phyloP scores from a whole-genome alignment of 495 filamentous ascomycete species.

The Neurospora tetraspora region DNA sequence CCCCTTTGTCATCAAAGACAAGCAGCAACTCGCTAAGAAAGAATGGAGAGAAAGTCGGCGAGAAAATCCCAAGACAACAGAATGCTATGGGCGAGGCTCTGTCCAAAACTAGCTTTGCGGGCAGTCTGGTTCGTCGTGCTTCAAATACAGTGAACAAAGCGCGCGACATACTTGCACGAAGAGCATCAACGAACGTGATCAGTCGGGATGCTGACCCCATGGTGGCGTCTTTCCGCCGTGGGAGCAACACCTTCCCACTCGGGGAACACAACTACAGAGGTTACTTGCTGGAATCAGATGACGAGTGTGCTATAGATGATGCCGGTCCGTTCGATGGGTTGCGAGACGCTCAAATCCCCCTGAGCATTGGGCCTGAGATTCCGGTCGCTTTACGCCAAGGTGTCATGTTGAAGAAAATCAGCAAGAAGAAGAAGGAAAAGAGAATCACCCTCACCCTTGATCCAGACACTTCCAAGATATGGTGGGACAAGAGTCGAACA shows the following conservation, averaged over 20 bases:
- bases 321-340: conserved; percentile 5
- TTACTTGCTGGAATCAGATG: conserved; percentile 46
- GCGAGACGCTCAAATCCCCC: conserved; percentile 18
- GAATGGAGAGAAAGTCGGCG: neutral
- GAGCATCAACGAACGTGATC: neutral
- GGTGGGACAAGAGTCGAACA: conserved; percentile 71
- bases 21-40: conserved; percentile 28
- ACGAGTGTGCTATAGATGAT: conserved; percentile 39
- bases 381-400: conserved; percentile 64
- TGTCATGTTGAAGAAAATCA: conserved; percentile 67
- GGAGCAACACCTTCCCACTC: neutral
- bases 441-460: conserved; percentile 69
- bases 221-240: neutral
- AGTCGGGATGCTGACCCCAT: neutral
- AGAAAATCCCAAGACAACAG: neutral
- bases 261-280: neutral
- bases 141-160: conserved; percentile 31
- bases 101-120: neutral
- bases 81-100: conserved; percentile 26
- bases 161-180: neutral
- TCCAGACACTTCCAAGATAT: conserved; percentile 70
- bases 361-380: conserved; percentile 53
- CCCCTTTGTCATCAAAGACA: conserved; percentile 23
- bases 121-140: conserved; percentile 34
- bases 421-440: conserved; percentile 65